phyloP scores from a whole-genome alignment of 2,329 filamentous ascomycete species.

The Colletotrichum orchidophilum region DNA sequence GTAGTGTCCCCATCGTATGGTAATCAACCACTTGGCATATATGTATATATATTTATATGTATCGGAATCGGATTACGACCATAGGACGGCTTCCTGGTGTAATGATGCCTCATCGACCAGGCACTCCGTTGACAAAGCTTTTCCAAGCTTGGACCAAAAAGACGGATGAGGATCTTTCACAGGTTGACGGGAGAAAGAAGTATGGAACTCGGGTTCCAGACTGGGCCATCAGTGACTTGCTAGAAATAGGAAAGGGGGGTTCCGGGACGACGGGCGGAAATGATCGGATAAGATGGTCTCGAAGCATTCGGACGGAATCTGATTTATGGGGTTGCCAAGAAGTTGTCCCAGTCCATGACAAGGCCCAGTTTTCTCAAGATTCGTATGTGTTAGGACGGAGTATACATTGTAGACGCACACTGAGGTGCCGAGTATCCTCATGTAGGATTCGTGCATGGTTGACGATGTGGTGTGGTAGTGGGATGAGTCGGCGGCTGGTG shows the following conservation, averaged over 20 bases:
- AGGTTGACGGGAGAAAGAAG: not conserved
- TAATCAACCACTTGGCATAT: not conserved
- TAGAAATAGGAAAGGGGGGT: constrained; percentile 7
- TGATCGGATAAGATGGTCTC: constrained; percentile 15
- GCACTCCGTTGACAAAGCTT: constrained; percentile 8
- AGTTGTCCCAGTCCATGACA: not conserved
- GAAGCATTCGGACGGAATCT: constrained; percentile 10
- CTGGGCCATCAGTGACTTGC: constrained; percentile 2
- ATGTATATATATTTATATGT: no score
- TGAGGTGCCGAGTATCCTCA: not conserved
- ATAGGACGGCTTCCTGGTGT: not conserved
- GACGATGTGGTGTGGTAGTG: constrained; percentile 22
- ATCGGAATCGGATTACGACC: not conserved
- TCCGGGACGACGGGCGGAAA: constrained; percentile 6
- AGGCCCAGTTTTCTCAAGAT: not conserved
- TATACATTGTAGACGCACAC: not conserved
- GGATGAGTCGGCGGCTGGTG: constrained; percentile 16
- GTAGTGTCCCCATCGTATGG: not conserved
- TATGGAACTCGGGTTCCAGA: not conserved
- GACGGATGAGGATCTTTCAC: constrained; percentile 8
- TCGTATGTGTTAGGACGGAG: not conserved
- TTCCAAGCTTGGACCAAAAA: constrained; percentile 9
- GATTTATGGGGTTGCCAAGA: constrained; percentile 17
- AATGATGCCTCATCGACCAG: constrained; percentile 16
- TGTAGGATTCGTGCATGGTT: not conserved